These are phyloP conservation scores for Xylariaceae sp. DNA, from an alignment of 2,329 filamentous ascomycete genomes.

Conservation along the genomic window DNA sequence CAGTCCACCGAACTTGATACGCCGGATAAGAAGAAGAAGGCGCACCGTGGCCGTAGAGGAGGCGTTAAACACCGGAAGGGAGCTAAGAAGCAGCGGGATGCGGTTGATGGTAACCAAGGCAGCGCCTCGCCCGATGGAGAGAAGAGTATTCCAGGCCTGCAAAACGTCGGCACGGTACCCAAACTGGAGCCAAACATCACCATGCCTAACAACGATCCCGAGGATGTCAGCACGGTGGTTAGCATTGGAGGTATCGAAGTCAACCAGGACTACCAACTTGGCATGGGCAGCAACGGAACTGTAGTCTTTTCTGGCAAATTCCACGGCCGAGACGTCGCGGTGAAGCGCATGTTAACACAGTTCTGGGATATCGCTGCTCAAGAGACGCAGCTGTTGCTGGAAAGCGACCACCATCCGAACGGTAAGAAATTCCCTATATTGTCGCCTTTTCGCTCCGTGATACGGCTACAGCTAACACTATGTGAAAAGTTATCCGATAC, in stretches of 20 bases:
- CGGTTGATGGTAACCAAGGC: conserved; percentile 46
- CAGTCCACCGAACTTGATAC: conserved; percentile 27
- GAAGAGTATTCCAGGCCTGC: conserved; percentile 56
- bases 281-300: conserved; percentile 91
- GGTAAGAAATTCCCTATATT: conserved; percentile 36
- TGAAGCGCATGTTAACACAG: conserved; percentile 94
- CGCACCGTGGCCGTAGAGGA: conserved; percentile 65
- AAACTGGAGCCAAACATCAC: conserved; percentile 58
- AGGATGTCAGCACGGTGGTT: conserved; percentile 55
- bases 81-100: conserved; percentile 48
- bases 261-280: conserved; percentile 57
- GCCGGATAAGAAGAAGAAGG: conserved; percentile 58
- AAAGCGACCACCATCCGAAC: conserved; percentile 93
- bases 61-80: conserved; percentile 63
- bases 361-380: conserved; percentile 95
- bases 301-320: conserved; percentile 93
- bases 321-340: conserved; percentile 85
- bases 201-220: conserved; percentile 52
- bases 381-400: conserved; percentile 82
- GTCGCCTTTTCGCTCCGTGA: neutral
- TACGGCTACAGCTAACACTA: conserved; percentile 23
- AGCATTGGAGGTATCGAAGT: conserved; percentile 61
- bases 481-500: conserved; percentile 73
- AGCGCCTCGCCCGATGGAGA: conserved; percentile 33
- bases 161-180: conserved; percentile 50